Evolutionary conservation across 345 rosid species (phyloP), one percentile per base, ranked within the genome.

Genomic region (Pistacia vera): DNA sequence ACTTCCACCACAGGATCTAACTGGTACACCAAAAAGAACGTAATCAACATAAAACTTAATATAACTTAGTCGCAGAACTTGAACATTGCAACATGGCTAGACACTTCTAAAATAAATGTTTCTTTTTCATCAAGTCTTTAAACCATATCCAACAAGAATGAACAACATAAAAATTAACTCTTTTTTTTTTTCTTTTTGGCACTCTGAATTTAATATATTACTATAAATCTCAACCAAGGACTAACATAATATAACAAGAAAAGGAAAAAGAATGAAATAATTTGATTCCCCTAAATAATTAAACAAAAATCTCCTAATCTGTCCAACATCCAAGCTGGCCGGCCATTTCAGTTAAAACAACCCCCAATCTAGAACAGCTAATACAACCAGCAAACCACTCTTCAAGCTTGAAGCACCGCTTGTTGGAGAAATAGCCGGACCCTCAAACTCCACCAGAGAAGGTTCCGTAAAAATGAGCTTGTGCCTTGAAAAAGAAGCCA

Each of bases 351-450:
- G 38, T 81, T 65, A 82, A 49, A 83, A 82, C 71, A 80, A 68
- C 4, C 80, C 81, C 84, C 81, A 78, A 67, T 66, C 58, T 70
- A 80, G 56, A 51, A 78, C 54, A n/a, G 60, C 77, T 10, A 74
- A 5, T 2, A 61, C 71, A 52, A 66, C 49, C 68, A 74, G 51
- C 51, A 71, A 68, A 38, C 84, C 75, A 64, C 54, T 77, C 66
- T 67, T 22, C 55, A 82, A 82, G 68, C 74, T 78, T 4, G 65
- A 11, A 65, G 83, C 87, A 65, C 78, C 28, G 81, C 91, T 90
- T 12, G 90, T 85, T 3, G 90, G 97, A 65, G 95, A 88, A 66
- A 88, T 57, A 0, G 97, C 86, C 12, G 97, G 91, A 63, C 85
- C 90, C 35, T 79, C 89, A 0, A 81, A 52, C 65, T 82, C 92